Percentiles rank a stretch among this genome's conserved stretches.
Conservation (phyloP, 169 alveolate genomes). For the Prorocentrum cordatum region DNA sequence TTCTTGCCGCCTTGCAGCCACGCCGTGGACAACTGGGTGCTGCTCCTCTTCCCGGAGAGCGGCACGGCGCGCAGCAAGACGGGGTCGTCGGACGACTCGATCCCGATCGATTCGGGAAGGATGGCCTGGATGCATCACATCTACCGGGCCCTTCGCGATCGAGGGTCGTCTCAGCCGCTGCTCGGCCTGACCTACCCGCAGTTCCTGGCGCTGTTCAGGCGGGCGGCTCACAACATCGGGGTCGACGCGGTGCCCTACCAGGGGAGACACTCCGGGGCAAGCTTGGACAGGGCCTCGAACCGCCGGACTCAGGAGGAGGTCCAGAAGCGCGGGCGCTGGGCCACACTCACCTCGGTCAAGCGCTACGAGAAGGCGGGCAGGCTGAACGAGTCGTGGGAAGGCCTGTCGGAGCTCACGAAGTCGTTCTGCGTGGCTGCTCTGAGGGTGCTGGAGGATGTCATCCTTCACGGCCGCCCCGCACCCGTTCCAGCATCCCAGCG, state of each 20-base stretch:
- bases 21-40: not conserved
- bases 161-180: not conserved
- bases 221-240: not conserved
- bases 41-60: not conserved
- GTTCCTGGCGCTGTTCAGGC: not conserved
- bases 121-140: not conserved
- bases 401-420: too few species aligned
- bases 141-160: not conserved
- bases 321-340: not conserved
- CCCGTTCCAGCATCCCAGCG: too few species aligned
- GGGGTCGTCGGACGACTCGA: slow-evolving; percentile 9
- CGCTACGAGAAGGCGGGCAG: slow-evolving; percentile 39
- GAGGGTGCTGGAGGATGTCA: too few species aligned
- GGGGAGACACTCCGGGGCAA: slow-evolving; percentile 14
- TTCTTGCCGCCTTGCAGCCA: not conserved
- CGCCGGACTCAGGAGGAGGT: not conserved
- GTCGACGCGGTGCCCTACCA: slow-evolving; percentile 1
- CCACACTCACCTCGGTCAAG: not conserved
- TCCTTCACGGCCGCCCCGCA: too few species aligned
- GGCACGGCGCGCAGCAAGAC: not conserved
- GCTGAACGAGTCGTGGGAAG: slow-evolving; percentile 10
- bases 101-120: not conserved
- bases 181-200: not conserved
- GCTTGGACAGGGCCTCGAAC: not conserved
- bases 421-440: too few species aligned